Base-by-base conservation (phyloP, 2,329 filamentous ascomycete species). In the Lecanoromycetidae sp. region DNA sequence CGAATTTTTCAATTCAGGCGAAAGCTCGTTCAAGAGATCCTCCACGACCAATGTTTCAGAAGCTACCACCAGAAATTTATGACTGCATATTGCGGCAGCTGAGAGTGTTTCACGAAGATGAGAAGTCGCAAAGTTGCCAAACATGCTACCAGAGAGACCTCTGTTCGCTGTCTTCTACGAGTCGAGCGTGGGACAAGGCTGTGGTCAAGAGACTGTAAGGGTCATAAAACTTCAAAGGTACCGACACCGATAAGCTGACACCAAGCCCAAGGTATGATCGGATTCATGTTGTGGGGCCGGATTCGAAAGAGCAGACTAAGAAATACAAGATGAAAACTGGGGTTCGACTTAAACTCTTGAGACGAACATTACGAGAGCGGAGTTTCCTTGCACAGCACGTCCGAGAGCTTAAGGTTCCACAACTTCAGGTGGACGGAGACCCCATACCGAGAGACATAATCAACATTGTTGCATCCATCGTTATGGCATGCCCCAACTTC, bases 401-500 rank as follows among this genome's bases (percentile, higher is more conserved):
- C 25, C 65, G 66, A 10, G 71, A 75, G 51, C 57, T 80, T 26
- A 68, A 72, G 30, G 66, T 78, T 9, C 66, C 71, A 57, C 66
- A 49, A 57, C 58, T 29, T 49, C 58, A 40, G 67, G 66, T 23
- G 66, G 60, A 36, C 63, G 66, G 48, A 62, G 66, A 38, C 62
- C 57, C 20, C 58, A 67, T 49, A 66, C 65, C 56, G 65, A 72
- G 55, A 69, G 71, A 40, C 71, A 75, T 44, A 62, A 71, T 35
- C 15, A 70, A 75, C 48, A 50, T 71, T 15, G 59, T 77, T 15
- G 71, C 73, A 5, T 76, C 74, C 1, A 63, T 79, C 30, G 71
- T 79, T 26, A 75, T 76, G 69, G 68, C 70, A 2, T 79, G 74
- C 54, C 74, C 75, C 6, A 75, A 73, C 50, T 59, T 79, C 19